Evolutionary conservation across 139 green algal species (phyloP).

Genomic region (Pycnococcus provasolii): DNA sequence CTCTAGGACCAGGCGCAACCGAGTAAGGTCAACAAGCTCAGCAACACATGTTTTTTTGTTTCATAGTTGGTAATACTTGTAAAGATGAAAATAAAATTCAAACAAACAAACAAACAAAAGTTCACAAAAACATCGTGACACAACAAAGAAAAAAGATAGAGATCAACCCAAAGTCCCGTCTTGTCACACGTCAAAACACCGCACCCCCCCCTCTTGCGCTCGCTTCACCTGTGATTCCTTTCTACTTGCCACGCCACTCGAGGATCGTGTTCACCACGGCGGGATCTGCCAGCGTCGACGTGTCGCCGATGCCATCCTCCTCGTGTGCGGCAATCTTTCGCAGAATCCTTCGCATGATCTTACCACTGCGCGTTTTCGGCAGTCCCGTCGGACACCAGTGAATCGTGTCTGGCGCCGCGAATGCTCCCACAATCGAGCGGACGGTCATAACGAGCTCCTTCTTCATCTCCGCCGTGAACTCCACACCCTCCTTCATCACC

Average conservation of each 20-base stretch:
- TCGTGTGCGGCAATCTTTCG: slow-evolving; percentile 55
- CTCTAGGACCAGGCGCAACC: slow-evolving; percentile 29
- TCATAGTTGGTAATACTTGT: too few relatives aligned
- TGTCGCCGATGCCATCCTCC: slow-evolving; percentile 45
- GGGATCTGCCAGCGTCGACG: slow-evolving; percentile 44
- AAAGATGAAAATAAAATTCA: too few relatives aligned
- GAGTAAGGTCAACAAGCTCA: too few relatives aligned
- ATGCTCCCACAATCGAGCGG: slow-evolving; percentile 56
- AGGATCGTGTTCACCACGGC: slow-evolving; percentile 71
- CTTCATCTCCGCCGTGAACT: slow-evolving; percentile 33
- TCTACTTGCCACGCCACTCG: slow-evolving; percentile 42
- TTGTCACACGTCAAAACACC: too few relatives aligned
- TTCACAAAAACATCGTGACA: too few relatives aligned
- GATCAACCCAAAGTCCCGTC: too few relatives aligned
- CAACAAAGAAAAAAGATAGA: too few relatives aligned
- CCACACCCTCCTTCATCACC: slow-evolving; percentile 54
- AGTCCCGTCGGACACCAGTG: slow-evolving; percentile 72
- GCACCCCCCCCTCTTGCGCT: background rate
- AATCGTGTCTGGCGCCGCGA: slow-evolving; percentile 89
- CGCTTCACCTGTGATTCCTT: background rate
- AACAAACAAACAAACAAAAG: too few relatives aligned
- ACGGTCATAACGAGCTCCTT: slow-evolving; percentile 51
- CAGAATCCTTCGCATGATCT: slow-evolving; percentile 79
- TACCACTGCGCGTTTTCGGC: slow-evolving; percentile 83
- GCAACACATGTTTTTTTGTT: too few relatives aligned